A percentile compares a stretch with the other conserved stretches of the same genome.
These are phyloP conservation scores for Calophaca sinica DNA, from an alignment of 306 rosid genomes.

Conservation along the genomic window DNA sequence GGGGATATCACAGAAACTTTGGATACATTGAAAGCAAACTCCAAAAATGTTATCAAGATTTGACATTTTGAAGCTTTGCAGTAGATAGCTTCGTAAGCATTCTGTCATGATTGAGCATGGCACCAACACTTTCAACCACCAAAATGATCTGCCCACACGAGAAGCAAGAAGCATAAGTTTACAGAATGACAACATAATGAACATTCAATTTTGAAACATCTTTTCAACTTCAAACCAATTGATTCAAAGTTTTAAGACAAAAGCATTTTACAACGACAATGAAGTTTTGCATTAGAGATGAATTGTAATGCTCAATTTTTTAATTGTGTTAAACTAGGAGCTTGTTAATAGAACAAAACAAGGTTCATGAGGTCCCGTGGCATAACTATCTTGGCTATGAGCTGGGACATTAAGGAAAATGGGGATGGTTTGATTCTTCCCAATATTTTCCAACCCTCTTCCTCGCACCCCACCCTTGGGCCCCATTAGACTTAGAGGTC, in stretches of 20 bases:
- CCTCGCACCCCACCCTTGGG: no score
- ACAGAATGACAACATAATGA: background rate
- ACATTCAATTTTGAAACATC: constrained; percentile 18
- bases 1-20: background rate
- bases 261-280: background rate
- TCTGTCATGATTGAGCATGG: constrained; percentile 86
- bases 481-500: no score
- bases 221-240: constrained; percentile 7
- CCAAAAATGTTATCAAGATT: constrained; percentile 48
- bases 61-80: constrained; percentile 57
- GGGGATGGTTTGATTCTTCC: no score
- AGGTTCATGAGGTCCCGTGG: background rate
- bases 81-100: constrained; percentile 63
- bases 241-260: constrained; percentile 7
- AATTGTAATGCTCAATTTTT: background rate
- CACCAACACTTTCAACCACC: constrained; percentile 86
- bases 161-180: constrained; percentile 23
- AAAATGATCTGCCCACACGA: constrained; percentile 67
- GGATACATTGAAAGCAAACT: constrained; percentile 22
- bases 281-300: constrained; percentile 5
- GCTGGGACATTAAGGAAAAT: no score
- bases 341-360: background rate
- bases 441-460: no score
- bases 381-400: background rate
- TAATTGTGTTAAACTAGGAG: background rate